These are phyloP conservation scores for Endocladia muricata DNA, from an alignment of 31 red algal genomes.

Conservation along the genomic window DNA sequence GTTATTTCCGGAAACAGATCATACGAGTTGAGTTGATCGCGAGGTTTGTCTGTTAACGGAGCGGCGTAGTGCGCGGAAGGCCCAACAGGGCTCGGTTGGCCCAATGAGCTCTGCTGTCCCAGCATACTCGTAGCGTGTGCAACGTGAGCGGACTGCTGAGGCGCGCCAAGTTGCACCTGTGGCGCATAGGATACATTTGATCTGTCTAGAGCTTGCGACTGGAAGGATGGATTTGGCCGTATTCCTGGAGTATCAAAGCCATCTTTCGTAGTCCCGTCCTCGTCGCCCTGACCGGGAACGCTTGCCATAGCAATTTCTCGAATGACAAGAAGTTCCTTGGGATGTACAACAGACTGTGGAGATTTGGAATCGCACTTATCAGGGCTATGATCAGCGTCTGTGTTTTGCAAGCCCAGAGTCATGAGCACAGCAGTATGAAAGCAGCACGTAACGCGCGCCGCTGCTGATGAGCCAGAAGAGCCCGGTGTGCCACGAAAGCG, in stretches of 20 bases:
- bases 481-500: too few species aligned
- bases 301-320: constrained; percentile 15
- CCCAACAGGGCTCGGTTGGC: constrained; percentile 9
- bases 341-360: too few species aligned
- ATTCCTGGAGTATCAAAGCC: constrained; percentile 14
- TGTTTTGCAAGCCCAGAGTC: too few species aligned
- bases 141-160: constrained; percentile 11
- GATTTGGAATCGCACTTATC: too few species aligned
- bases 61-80: neutral
- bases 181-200: neutral
- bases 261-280: constrained; percentile 18
- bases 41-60: constrained; percentile 7
- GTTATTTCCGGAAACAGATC: constrained; percentile 33
- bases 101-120: constrained; percentile 15
- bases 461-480: too few species aligned
- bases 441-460: too few species aligned
- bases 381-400: too few species aligned
- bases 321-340: too few species aligned
- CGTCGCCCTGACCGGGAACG: constrained; percentile 11
- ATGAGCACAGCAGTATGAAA: too few species aligned
- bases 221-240: constrained; percentile 19
- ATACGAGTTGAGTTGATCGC: constrained; percentile 29
- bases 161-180: neutral
- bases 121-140: neutral
- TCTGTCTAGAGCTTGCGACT: neutral